Evolutionary conservation across 331 rosid genomes (phyloP), one percentile per base, ranked within the genome.

Genomic region (Malus hybrid): DNA sequence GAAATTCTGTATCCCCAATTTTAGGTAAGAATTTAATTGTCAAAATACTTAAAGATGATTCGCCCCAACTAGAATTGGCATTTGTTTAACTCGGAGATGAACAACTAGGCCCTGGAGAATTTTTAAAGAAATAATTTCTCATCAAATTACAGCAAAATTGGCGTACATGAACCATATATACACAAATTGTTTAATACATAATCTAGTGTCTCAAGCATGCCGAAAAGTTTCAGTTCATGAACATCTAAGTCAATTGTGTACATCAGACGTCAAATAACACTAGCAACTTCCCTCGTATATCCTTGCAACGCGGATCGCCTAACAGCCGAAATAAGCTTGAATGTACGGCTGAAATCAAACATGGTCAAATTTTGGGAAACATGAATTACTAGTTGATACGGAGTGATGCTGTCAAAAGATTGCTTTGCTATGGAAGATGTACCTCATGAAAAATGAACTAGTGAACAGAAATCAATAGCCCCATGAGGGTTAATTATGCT

Each of bases 381-480:
- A 56, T 22, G 16, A 32, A 53, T n/a, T 30, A 44, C 24, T 24
- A n/a, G 7, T n/a, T 15, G 71, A 53, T 4, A 50, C 15, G 70
- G 32, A 55, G 7, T 66, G 36, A 18, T 18, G 6, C 6, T 10
- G 24, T 8, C 3, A 34, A 70, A 78, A 26, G 66, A 55, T 55
- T n/a, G 26, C 26, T 22, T 24, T 7, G 69, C 19, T 7, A 52
- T 50, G n/a, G 44, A 50, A 73, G 70, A 62, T 63, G 74, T 66
- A 77, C 52, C 79, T 66, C 61, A 56, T 46, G 83, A 79, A 53
- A 65, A 56, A 60, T 58, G 76, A 77, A 70, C 69, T 56, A 71
- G 75, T 64, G 36, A 75, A 56, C 12, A 71, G 46, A 10, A 39
- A 39, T 39, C 46, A 10, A 44, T 75, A 30, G 74, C 60, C 80